Conservation (phyloP, 1,284 basidiomycete species). For the Apiotrichum montevideense region DNA sequence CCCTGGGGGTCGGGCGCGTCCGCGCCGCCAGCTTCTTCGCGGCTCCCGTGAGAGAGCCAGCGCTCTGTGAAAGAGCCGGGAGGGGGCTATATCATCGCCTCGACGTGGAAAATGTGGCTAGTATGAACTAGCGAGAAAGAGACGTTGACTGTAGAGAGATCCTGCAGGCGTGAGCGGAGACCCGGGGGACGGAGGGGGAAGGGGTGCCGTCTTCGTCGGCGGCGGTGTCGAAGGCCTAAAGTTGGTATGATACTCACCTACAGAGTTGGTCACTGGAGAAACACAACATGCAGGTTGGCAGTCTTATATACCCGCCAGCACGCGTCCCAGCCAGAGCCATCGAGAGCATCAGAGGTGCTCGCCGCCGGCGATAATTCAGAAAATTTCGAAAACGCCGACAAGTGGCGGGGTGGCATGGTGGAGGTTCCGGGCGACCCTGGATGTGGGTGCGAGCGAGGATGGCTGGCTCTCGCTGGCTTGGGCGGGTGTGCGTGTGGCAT, state of each 20-base stretch:
- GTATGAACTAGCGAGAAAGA: conserved; percentile 46
- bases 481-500: no score
- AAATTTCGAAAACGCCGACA: background rate
- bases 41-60: conserved; percentile 17
- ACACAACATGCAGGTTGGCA: background rate
- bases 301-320: background rate
- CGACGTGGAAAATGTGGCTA: conserved; percentile 48
- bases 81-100: conserved; percentile 46
- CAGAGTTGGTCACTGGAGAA: conserved; percentile 6
- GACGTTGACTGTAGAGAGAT: conserved; percentile 46
- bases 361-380: no score
- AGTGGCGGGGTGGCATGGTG: background rate
- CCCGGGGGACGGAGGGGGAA: background rate
- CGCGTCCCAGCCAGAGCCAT: no score
- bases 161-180: conserved; percentile 17
- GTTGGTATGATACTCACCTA: background rate
- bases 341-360: no score
- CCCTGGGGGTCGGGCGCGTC: conserved; percentile 21
- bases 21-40: conserved; percentile 46
- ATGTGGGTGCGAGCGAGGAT: no score
- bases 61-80: conserved; percentile 46
- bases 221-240: no score
- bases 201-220: background rate
- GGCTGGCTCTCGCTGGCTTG: no score
- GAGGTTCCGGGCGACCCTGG: no score